A percentile compares a stretch with the other conserved stretches of the same genome.
Evolutionary conservation across 2,329 filamentous ascomycete species (phyloP).

Genomic region (Ampelomyces quisqualis): DNA sequence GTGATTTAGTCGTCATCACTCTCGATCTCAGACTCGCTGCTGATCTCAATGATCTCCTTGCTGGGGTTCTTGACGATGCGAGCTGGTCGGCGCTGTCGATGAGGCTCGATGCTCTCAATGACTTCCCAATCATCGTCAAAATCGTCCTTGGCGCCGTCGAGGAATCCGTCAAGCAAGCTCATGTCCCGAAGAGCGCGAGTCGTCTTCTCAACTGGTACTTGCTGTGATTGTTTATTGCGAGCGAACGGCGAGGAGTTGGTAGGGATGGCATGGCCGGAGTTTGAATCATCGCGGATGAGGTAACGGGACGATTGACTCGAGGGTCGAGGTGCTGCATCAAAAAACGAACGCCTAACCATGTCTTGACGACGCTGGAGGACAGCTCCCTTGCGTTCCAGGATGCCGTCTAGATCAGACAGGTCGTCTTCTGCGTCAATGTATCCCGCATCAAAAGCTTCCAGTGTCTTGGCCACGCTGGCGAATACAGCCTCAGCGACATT

Average conservation of each 20-base stretch:
- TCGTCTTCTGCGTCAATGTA: constrained; percentile 28
- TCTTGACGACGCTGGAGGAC: background rate
- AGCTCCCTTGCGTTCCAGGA: constrained; percentile 8
- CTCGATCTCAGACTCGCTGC: background rate
- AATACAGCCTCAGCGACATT: constrained; percentile 1
- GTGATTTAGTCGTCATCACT: background rate
- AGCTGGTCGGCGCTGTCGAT: background rate
- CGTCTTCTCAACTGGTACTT: no score
- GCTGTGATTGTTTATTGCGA: no score
- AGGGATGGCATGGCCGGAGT: background rate
- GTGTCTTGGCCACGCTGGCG: constrained; percentile 7
- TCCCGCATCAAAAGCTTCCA: constrained; percentile 31
- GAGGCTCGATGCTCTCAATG: background rate
- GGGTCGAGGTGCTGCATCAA: background rate
- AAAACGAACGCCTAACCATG: background rate
- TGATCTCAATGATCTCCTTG: background rate
- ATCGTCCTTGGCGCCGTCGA: background rate
- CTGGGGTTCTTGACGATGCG: background rate
- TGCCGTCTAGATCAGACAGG: constrained; percentile 16
- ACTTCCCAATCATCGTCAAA: background rate
- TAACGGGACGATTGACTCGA: background rate
- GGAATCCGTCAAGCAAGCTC: background rate
- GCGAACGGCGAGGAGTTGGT: background rate
- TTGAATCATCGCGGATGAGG: background rate
- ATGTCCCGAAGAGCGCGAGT: background rate